Evolutionary conservation across 805 yeast genomes (phyloP).

Genomic region (Ogataea zsoltii): DNA sequence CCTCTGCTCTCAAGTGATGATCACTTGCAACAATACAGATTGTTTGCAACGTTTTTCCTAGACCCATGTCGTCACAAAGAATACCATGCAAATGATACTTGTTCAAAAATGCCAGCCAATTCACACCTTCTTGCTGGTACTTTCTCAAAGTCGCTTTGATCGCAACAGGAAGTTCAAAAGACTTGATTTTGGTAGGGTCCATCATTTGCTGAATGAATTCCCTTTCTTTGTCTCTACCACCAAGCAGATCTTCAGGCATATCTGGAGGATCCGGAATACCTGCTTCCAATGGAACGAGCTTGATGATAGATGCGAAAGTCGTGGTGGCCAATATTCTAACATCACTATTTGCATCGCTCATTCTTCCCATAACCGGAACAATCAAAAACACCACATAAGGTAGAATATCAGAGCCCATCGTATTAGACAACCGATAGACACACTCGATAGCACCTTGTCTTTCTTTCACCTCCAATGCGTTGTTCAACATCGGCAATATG

Average conservation of each 20-base stretch:
- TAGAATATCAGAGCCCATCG: conserved; percentile 85
- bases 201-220: conserved; percentile 96
- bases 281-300: conserved; percentile 93
- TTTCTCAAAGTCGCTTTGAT: conserved; percentile 91
- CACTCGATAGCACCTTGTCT: conserved; percentile 96
- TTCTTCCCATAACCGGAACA: conserved; percentile 94
- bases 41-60: conserved; percentile 95
- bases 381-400: conserved; percentile 95
- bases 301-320: conserved; percentile 93
- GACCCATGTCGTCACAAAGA: conserved; percentile 98
- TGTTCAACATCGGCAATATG: conserved; percentile 77
- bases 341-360: conserved; percentile 92
- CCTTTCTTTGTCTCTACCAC: conserved; percentile 90
- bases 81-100: conserved; percentile 96
- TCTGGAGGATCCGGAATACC: conserved; percentile 96
- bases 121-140: conserved; percentile 97
- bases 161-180: conserved; percentile 85
- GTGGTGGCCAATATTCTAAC: conserved; percentile 91
- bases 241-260: conserved; percentile 78
- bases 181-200: conserved; percentile 89
- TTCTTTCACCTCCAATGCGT: conserved; percentile 65
- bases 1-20: conserved; percentile 80
- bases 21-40: conserved; percentile 97
- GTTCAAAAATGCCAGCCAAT: conserved; percentile 95
- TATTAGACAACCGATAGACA: conserved; percentile 76